Base-by-base conservation (phyloP, 768 basidiomycete species). In the Multifurca ochricompacta region DNA sequence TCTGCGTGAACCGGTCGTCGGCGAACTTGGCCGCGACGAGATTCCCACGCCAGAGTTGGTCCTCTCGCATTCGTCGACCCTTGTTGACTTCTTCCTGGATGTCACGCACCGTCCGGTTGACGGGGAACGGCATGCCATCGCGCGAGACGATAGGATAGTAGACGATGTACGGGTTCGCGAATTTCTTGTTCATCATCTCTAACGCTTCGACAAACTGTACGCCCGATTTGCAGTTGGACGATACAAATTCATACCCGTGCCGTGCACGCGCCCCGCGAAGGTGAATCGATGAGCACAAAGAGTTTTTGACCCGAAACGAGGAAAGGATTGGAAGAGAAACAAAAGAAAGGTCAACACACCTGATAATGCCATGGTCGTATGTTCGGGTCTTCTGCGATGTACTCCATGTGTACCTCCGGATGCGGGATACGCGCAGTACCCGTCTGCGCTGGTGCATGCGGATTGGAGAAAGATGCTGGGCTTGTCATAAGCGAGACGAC, bases 321-420 rank as follows among this genome's bases (percentile, higher is more conserved):
- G 3, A 36, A 18, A 3, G 36, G 36, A 6, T 11, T 16, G 6
- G 21, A n/a, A n/a, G n/a, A n/a, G n/a, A 35, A 32, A 42, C 16
- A 52, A 53, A 46, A 31, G 21, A n/a, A 10, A 14, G 11, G 23
- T 4, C 13, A 16, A 68, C 74, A 62, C 59, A 87, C 87, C 70
- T 84, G 79, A 66, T 80, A 86, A 63, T 78, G 77, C 87, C 87
- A 90, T 14, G 82, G 78, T 53, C 81, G 76, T 16, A 79, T 69
- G 30, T 82, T 83, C 55, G 79, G 73, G 49, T 79, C 77, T 69
- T 89, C 85, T 64, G 85, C 86, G 62, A 91, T 82, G 68, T 83
- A 86, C 69, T 90, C 86, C 87, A 91, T 91, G 65, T 85, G 80
- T 37, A 87, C 78, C 67, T 90, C 87, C 10, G 88, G 88, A 67